phyloP scores from a whole-genome alignment of 345 rosid genomes.

The Aquilaria malaccensis region DNA sequence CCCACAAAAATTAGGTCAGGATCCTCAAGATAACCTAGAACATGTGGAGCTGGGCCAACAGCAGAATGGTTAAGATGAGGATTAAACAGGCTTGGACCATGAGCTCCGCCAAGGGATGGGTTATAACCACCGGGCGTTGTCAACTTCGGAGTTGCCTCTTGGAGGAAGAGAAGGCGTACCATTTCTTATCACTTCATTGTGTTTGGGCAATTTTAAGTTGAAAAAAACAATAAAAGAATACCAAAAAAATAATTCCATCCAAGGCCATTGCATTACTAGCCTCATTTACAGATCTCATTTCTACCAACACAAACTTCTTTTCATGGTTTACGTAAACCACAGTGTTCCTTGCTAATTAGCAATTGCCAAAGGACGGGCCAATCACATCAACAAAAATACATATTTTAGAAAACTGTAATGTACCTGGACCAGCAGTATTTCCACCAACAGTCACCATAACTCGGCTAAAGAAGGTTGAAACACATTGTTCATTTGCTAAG shows the following conservation, averaged over 20 bases:
- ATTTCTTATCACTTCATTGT: neutral
- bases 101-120: constrained; percentile 83
- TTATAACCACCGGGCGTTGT: constrained; percentile 93
- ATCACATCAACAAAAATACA: constrained; percentile 5
- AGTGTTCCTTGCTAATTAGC: constrained; percentile 54
- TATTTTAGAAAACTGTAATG: neutral
- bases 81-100: constrained; percentile 94
- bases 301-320: constrained; percentile 95
- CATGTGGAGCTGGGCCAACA: constrained; percentile 86
- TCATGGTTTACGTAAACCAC: constrained; percentile 93
- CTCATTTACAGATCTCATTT: constrained; percentile 97
- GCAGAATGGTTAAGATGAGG: constrained; percentile 82
- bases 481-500: constrained; percentile 91
- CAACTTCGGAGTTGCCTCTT: constrained; percentile 95
- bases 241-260: constrained; percentile 93
- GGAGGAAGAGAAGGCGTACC: constrained; percentile 1
- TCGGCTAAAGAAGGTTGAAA: constrained; percentile 81
- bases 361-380: neutral
- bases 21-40: constrained; percentile 88
- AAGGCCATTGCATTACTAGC: constrained; percentile 98
- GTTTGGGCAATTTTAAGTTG: too few species aligned
- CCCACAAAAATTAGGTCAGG: constrained; percentile 94
- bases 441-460: constrained; percentile 97
- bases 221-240: constrained; percentile 10
- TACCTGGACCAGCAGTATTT: constrained; percentile 90